Evolutionary conservation across 2,329 filamentous ascomycete genomes (phyloP).

Genomic region (Pyricularia grisea): DNA sequence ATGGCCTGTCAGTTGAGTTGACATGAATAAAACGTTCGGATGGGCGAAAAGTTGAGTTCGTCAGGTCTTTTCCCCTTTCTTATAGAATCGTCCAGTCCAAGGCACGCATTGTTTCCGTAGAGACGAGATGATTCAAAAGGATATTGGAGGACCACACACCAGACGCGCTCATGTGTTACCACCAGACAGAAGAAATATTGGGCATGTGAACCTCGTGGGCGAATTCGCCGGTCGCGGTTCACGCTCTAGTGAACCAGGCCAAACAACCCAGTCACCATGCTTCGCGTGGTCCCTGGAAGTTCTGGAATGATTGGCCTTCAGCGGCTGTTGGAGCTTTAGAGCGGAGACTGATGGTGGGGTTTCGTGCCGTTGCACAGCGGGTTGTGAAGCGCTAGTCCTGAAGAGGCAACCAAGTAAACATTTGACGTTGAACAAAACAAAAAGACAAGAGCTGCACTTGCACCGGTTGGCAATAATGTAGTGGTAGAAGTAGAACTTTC

Average conservation of each 20-base stretch:
- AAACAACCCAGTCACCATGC: not conserved
- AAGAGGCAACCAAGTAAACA: slow-evolving; percentile 38
- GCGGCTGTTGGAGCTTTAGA: not conserved
- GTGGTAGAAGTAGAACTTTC: not conserved
- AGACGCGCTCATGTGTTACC: not conserved
- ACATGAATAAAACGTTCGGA: not conserved
- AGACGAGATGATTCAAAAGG: not conserved
- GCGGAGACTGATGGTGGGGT: not conserved
- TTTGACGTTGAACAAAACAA: slow-evolving; percentile 12
- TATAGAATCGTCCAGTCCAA: not conserved
- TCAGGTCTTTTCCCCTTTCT: not conserved
- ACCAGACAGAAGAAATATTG: not conserved
- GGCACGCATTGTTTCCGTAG: not conserved
- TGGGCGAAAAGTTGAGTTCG: not conserved
- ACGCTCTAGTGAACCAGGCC: not conserved
- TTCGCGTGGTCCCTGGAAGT: not conserved
- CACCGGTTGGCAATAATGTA: not conserved
- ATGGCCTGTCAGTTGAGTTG: not conserved
- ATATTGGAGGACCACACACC: not conserved
- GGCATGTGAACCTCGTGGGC: not conserved
- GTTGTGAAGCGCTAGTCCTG: slow-evolving; percentile 20
- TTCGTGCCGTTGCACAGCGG: not conserved
- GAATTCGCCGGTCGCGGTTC: not conserved
- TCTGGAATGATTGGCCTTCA: slow-evolving; percentile 2
- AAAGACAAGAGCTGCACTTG: not conserved